Conservation (phyloP, 2,329 filamentous ascomycete species). For the Fusarium caatingaense region DNA sequence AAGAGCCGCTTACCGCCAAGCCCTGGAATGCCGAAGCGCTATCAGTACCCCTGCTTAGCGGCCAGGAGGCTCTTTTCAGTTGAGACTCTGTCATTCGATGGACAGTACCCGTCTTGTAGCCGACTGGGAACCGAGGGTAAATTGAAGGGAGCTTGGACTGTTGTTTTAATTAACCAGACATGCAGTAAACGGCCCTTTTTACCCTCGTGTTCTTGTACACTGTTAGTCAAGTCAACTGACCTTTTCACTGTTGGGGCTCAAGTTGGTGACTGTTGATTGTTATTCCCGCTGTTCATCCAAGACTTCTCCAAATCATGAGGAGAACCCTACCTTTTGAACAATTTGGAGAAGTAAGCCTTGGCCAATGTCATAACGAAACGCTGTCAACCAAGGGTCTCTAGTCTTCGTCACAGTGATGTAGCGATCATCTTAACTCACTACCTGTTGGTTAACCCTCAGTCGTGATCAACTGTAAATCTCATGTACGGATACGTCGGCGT, state of each 20-base stretch:
- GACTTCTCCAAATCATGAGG: slow-evolving; percentile 43
- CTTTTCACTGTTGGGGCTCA: background rate
- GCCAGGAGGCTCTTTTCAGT: slow-evolving; percentile 17
- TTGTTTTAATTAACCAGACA: slow-evolving; percentile 23
- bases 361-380: slow-evolving; percentile 23
- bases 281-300: slow-evolving; percentile 18
- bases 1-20: slow-evolving; percentile 36
- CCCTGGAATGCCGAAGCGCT: slow-evolving; percentile 7
- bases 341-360: slow-evolving; percentile 38
- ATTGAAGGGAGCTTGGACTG: slow-evolving; percentile 3
- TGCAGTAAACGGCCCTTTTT: slow-evolving; percentile 20
- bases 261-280: background rate
- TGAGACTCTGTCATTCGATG: slow-evolving; percentile 5
- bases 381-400: background rate
- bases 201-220: slow-evolving; percentile 7
- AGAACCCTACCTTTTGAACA: slow-evolving; percentile 25
- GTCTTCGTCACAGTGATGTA: slow-evolving; percentile 10
- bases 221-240: background rate
- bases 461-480: slow-evolving; percentile 4
- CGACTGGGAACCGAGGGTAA: slow-evolving; percentile 45
- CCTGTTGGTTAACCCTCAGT: background rate
- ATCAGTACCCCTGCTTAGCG: slow-evolving; percentile 24
- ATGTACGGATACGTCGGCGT: slow-evolving; percentile 28
- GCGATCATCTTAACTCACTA: background rate
- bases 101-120: slow-evolving; percentile 28